Percentiles rank a stretch among this genome's conserved stretches.
These are phyloP conservation scores for Knoxia roxburghii DNA, from an alignment of 257 asterid genomes.

Conservation along the genomic window DNA sequence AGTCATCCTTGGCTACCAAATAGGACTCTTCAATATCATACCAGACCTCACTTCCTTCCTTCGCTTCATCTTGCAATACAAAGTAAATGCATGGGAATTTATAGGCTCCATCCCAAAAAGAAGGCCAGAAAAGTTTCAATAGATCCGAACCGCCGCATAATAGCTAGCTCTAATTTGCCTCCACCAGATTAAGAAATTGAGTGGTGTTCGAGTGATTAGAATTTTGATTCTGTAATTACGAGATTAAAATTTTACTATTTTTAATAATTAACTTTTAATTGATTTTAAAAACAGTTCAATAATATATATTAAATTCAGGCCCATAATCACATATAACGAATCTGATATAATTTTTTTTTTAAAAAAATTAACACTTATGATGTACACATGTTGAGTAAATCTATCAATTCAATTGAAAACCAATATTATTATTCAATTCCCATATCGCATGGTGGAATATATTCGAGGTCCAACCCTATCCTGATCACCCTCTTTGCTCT, in stretches of 20 bases:
- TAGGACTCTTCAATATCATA: conserved; percentile 8
- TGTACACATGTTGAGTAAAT: no score
- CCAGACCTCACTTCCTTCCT: conserved; percentile 8
- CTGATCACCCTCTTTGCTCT: neutral
- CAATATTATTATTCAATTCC: neutral
- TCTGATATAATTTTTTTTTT: no score
- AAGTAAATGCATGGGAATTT: neutral
- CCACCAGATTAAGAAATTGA: no score
- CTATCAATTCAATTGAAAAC: no score
- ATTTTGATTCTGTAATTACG: no score
- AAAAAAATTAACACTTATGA: no score
- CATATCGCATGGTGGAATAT: neutral
- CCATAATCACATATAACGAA: no score
- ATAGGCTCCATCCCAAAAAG: neutral
- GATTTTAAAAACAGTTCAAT: no score
- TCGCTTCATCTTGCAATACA: neutral
- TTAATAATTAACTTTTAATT: no score
- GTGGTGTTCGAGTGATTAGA: no score
- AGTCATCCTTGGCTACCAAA: conserved; percentile 16
- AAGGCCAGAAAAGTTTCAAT: neutral
- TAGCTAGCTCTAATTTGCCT: neutral
- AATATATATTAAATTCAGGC: no score
- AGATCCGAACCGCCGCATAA: neutral
- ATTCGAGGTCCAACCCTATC: neutral
- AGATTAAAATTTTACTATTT: no score